Base-by-base conservation (phyloP, 2,329 filamentous ascomycete genomes). In the Fonsecaea nubica region DNA sequence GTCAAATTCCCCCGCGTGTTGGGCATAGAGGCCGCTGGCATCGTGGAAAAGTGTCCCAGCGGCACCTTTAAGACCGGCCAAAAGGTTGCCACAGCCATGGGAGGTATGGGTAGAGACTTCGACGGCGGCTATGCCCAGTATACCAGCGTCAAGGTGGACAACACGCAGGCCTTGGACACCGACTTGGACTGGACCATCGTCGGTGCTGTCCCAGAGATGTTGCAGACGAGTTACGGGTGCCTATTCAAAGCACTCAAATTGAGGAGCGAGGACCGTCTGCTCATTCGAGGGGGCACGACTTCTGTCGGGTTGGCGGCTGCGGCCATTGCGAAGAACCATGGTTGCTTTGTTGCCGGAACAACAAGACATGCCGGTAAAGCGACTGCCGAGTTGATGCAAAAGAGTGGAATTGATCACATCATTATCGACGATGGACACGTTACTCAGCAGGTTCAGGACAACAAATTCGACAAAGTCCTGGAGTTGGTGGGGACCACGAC, bases 81-180 rank as follows among this genome's bases (percentile, higher is more conserved):
- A 10, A 74, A 77, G 15, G 81, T 84, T 1, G 80, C 80, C 1
- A 84, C 81, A 2, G 79, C 77, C 15, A 83, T 84, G 81, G 83
- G 82, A 6, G 82, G 82, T 0, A 78, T 85, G 74, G 82, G 82
- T 0, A 71, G 81, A 6, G 72, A 74, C 15, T 82, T 83, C 61
- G 79, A 84, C 67, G 83, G 83, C 8, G 81, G 80, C 0, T 85
- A 84, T 68, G 82, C 82, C 3, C 81, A 85, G 72, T 85, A 82
- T 63, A 79, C 77, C 1, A 80, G 77, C 64, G 81, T 83, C 5
- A 77, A 80, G 0, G 78, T 75, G 1, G 68, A 63, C 10, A 79
- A 83, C 65, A 76, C 81, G 8, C 79, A 80, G 58, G 71, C 69
- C 10, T 30, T 69, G 5, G 71, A 75, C 35, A 77, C 75, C 4